Evolutionary conservation across 129 eudicot species (phyloP).

Genomic region (Daucus carota): DH1_v3.0 NC_030382.2:57599501-57600000

Average conservation of each 20-base stretch:
- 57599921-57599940: constrained; percentile 57
- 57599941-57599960: constrained; percentile 61
- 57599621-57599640: too few relatives aligned
- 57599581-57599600: not conserved
- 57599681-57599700: not conserved
- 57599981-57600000: constrained; percentile 49
- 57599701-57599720: not conserved
- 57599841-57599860: not conserved
- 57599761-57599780: not conserved
- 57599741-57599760: not conserved
- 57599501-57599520: not conserved
- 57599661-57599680: not conserved
- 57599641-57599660: not conserved
- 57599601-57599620: not conserved
- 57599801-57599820: not conserved
- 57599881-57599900: constrained; percentile 31
- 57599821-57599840: not conserved
- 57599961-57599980: constrained; percentile 54
- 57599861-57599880: not conserved
- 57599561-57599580: too few relatives aligned
- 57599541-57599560: too few relatives aligned
- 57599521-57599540: not conserved
- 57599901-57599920: constrained; percentile 37
- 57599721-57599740: not conserved
- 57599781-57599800: not conserved